Evolutionary conservation across 129 eudicot species (phyloP).

Genomic region (Flaveria robusta): DNA sequence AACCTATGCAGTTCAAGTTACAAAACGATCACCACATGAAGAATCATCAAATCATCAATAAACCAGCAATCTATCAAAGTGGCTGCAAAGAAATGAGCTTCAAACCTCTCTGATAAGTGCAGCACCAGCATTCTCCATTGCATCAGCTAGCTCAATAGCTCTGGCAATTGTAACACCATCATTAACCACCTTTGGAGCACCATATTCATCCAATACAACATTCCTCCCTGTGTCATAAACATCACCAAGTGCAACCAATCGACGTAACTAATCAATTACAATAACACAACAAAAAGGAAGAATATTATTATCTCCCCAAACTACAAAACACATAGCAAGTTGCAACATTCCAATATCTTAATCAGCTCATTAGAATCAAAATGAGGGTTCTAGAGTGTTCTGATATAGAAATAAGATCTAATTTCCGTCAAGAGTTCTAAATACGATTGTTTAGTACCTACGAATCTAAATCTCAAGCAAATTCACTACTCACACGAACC

Average conservation of each 20-base stretch:
- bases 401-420: not conserved
- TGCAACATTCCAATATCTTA: no score
- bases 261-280: not conserved
- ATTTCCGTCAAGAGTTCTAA: not conserved
- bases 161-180: slow-evolving; percentile 98
- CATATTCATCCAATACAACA: slow-evolving; percentile 95
- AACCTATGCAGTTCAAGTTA: slow-evolving; percentile 47
- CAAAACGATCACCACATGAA: slow-evolving; percentile 2
- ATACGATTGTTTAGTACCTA: not conserved
- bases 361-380: not conserved
- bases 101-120: slow-evolving; percentile 91
- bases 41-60: not conserved
- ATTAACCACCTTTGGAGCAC: slow-evolving; percentile 84
- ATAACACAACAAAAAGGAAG: not conserved
- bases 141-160: slow-evolving; percentile 89
- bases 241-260: not conserved
- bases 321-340: not conserved
- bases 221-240: slow-evolving; percentile 65
- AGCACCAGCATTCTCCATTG: slow-evolving; percentile 99
- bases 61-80: not conserved
- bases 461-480: not conserved
- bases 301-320: not conserved
- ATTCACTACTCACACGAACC: not conserved
- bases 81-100: not conserved
- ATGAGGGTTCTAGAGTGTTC: not conserved